Evolutionary conservation across 148 eudicot species (phyloP), one percentile per base, ranked within the genome.

Genomic region (Amaranthus hypochondriacus): DNA sequence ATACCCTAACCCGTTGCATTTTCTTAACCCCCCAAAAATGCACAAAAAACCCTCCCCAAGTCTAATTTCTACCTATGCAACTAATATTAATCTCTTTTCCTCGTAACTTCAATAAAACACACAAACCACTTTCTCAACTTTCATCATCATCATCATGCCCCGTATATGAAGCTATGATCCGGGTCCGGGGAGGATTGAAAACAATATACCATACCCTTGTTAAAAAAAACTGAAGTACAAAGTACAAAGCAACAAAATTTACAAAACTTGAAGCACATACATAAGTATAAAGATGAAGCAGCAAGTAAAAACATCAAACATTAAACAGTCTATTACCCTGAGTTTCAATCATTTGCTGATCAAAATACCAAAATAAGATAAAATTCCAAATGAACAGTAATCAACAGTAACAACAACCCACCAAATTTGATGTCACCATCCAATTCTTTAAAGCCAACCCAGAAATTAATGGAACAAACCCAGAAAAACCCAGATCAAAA

Each of bases 1-100:
- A 88, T 76, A 89, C 67, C 66, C 93, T 69, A 12, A 88, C 86
- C 74, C 93, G 86, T 82, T 87, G 96, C 98, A 95, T 95, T 65
- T 79, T 79, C 60, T 60, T 52, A 12, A 60, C 55, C 18, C 18
- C 39, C 67, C 66, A 63, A 57, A 42, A 46, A 2, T 10, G 28
- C 10, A 56, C 51, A 44, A 70, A 14, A 59, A n/a, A 79, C 47
- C 3, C 51, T 53, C 3, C 51, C 53, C 69, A 56, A 74, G 9
- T 39, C 62, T 4, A 68, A 13, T 42, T 55, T 74, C 42, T 56
- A 5, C 50, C 65, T 48, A 48, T 18, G 50, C 49, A 55, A 46
- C 50, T 51, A 18, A n/a, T 5, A 69, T 54, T 9, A 72, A 72
- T 39, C 52, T 47, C 42, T 59, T 58, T 50, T 39, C 57, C 48